Conservation (phyloP, 352 stramenopile species). For the Phytophthora pinifolia region DNA sequence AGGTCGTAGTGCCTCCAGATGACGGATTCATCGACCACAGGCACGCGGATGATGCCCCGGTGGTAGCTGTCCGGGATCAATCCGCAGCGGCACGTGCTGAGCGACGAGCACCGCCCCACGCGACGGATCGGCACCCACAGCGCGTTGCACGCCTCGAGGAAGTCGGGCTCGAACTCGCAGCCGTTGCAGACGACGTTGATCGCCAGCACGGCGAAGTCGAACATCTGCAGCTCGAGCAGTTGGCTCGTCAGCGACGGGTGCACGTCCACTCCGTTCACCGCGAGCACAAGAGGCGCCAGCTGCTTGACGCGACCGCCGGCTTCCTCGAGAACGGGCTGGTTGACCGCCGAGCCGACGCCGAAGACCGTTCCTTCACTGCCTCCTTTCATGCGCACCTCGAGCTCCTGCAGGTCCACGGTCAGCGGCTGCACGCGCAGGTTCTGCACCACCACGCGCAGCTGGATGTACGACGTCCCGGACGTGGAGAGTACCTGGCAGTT, state of each 20-base stretch:
- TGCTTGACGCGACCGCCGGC: conserved; percentile 3
- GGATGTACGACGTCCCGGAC: conserved; percentile 42
- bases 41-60: conserved; percentile 59
- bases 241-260: conserved; percentile 27
- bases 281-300: conserved; percentile 52
- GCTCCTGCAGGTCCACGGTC: conserved; percentile 58
- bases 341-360: conserved; percentile 20
- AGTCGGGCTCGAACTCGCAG: conserved; percentile 79
- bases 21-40: conserved; percentile 70
- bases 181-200: conserved; percentile 64
- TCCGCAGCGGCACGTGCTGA: conserved; percentile 63
- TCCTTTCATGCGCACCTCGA: conserved; percentile 74
- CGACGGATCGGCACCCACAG: conserved; percentile 73
- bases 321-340: conserved; percentile 12
- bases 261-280: conserved; percentile 52
- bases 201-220: conserved; percentile 65
- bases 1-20: conserved; percentile 76
- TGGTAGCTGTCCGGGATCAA: conserved; percentile 79
- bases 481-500: conserved; percentile 56
- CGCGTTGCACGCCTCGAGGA: conserved; percentile 62
- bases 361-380: conserved; percentile 52
- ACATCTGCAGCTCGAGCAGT: conserved; percentile 51
- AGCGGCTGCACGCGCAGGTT: conserved; percentile 58
- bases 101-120: conserved; percentile 43
- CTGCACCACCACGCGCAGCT: conserved; percentile 70